A percentile compares a stretch with the other conserved stretches of the same genome.
phyloP scores from a whole-genome alignment of 116 monocot species.

The Papilionanthe hybrid region DNA sequence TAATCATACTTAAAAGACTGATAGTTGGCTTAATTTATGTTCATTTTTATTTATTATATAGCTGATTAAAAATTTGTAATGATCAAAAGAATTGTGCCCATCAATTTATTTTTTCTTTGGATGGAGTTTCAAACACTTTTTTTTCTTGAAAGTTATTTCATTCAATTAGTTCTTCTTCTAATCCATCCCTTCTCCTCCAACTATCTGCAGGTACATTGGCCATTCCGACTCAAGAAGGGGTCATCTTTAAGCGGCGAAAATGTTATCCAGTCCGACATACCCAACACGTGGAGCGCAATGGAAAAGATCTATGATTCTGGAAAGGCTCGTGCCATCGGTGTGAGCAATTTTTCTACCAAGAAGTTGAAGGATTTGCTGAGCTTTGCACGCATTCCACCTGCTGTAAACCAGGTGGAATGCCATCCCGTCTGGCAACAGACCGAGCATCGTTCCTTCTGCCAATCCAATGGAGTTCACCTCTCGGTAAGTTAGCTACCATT shows the following conservation, averaged over 20 bases:
- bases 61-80: too few species aligned
- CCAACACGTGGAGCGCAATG: constrained; percentile 39
- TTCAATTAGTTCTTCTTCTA: neutral
- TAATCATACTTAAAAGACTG: too few species aligned
- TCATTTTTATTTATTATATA: too few species aligned
- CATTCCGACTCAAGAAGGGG: constrained; percentile 17
- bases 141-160: neutral
- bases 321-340: constrained; percentile 80
- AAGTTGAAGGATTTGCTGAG: constrained; percentile 61
- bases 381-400: constrained; percentile 65
- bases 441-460: constrained; percentile 55
- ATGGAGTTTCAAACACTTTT: too few species aligned
- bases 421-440: constrained; percentile 82
- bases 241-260: constrained; percentile 17
- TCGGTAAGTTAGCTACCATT: constrained; percentile 38
- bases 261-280: constrained; percentile 15
- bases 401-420: constrained; percentile 87
- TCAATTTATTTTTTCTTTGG: too few species aligned
- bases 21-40: too few species aligned
- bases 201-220: constrained; percentile 17
- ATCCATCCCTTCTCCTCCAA: neutral
- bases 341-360: constrained; percentile 76
- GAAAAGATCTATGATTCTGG: constrained; percentile 52
- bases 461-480: constrained; percentile 66
- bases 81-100: too few species aligned